Evolutionary conservation across 2,329 filamentous ascomycete species (phyloP).

Genomic region (Huntiella abstrusa): DNA sequence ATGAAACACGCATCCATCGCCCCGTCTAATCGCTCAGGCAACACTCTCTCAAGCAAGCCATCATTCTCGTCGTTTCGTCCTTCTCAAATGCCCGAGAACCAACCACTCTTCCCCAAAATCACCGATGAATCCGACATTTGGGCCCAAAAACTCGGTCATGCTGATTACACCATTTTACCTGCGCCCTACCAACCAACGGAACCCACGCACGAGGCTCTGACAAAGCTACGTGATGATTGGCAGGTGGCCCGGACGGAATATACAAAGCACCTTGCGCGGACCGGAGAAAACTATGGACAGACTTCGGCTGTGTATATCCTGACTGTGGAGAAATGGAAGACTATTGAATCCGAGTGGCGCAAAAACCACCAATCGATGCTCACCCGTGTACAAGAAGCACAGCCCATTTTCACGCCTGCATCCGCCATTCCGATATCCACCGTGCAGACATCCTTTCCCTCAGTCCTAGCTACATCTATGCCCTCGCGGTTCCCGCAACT

Average conservation of each 20-base stretch:
- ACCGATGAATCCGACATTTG: constrained; percentile 56
- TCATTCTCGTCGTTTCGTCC: constrained; percentile 57
- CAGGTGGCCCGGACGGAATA: constrained; percentile 69
- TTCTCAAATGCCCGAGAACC: constrained; percentile 36
- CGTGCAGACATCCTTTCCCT: neutral
- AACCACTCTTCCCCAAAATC: constrained; percentile 35
- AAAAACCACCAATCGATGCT: constrained; percentile 47
- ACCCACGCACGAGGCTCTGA: constrained; percentile 37
- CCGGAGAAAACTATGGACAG: constrained; percentile 73
- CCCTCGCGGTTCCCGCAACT: constrained; percentile 6
- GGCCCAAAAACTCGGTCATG: constrained; percentile 72
- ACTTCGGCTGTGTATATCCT: constrained; percentile 77
- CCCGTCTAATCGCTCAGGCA: constrained; percentile 27
- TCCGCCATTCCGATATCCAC: constrained; percentile 16
- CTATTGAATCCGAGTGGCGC: constrained; percentile 60
- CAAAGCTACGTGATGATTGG: constrained; percentile 60
- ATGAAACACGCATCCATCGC: constrained; percentile 18
- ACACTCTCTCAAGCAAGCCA: constrained; percentile 37
- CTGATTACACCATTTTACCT: constrained; percentile 77
- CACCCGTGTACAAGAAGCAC: constrained; percentile 25
- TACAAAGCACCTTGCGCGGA: constrained; percentile 72
- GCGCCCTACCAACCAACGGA: constrained; percentile 54
- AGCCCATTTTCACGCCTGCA: constrained; percentile 14
- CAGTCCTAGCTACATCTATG: constrained; percentile 9
- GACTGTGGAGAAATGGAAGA: constrained; percentile 77